Conservation (phyloP, 1,284 basidiomycete genomes). For the Xerocomus amazonicus region DNA sequence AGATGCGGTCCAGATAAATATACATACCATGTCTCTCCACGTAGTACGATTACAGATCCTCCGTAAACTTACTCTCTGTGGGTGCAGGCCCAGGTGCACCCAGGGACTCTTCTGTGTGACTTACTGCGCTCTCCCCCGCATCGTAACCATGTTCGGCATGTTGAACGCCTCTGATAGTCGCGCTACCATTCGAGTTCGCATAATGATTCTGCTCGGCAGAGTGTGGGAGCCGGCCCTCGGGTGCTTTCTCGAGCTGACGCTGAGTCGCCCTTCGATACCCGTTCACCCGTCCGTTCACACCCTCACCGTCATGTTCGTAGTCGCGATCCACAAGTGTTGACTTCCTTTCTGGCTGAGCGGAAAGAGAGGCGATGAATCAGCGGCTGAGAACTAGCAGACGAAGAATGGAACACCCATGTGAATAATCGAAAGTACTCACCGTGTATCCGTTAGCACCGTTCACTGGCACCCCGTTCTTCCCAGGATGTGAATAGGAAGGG, state of each 20-base stretch:
- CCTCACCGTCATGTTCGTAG: not conserved
- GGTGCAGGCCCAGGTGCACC: constrained; percentile 36
- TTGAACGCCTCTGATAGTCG: constrained; percentile 17
- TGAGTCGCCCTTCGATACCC: constrained; percentile 47
- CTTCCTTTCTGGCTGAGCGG: constrained; percentile 39
- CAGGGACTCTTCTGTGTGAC: constrained; percentile 12
- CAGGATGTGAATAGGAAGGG: constrained; percentile 48
- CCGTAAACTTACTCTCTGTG: constrained; percentile 40
- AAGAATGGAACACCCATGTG: not conserved
- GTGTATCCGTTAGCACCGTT: constrained; percentile 68
- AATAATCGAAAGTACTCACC: constrained; percentile 43
- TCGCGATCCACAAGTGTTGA: constrained; percentile 14
- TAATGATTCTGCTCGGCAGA: constrained; percentile 22
- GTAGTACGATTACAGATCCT: constrained; percentile 23
- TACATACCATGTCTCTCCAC: not conserved
- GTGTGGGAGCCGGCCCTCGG: constrained; percentile 48
- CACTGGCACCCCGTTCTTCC: constrained; percentile 43
- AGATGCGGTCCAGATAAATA: not conserved
- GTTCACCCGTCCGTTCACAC: constrained; percentile 24
- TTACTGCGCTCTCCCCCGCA: constrained; percentile 5
- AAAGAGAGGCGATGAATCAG: constrained; percentile 26
- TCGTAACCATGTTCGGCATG: constrained; percentile 13
- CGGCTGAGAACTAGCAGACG: not conserved
- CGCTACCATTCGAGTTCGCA: constrained; percentile 16
- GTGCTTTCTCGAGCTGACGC: constrained; percentile 70